Evolutionary conservation across 352 stramenopile genomes (phyloP), one percentile per base, ranked within the genome.

Genomic region (Pythium apleroticum): DNA sequence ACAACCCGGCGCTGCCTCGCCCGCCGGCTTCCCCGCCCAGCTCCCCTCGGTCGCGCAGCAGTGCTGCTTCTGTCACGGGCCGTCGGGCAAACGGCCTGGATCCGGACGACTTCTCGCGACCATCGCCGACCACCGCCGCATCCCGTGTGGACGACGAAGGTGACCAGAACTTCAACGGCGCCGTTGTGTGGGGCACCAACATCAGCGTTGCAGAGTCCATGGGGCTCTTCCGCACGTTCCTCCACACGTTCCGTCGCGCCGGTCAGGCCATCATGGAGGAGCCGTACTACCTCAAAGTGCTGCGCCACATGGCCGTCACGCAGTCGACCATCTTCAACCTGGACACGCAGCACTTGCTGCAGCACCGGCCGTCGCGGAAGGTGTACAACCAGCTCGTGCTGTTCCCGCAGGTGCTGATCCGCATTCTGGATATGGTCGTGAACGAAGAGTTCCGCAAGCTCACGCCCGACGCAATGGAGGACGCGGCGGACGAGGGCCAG

Each of bases 321-420:
- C 83, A 95, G 60, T 90, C 89, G 59, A 77, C 84, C 12, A 80
- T 96, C 22, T 84, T 98, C 62, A 93, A 98, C 73, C 73, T 98
- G 11, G 90, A 98, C 71, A 97, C 89, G 57, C 84, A 95, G 65
- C 90, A 98, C 50, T 68, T 98, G 57, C 72, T 89, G 49, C 81
- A 95, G 63, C 96, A 92, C 60, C 74, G 66, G 1, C 72, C 81
- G 49, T 85, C 76, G 4, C 74, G 96, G 66, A 88, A 91, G 56
- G 69, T 99, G 20, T 99, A 99, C 76, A 90, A 97, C 66, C 96
- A 99, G 79, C 79, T 99, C 27, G 73, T 99, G 25, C 79, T 98
- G 37, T 99, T 99, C 75, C 97, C 93, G 4, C 87, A 97, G 66
- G 86, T 94, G 69, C 89, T 99, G 22, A 96, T 99, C 52, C 93